Conservation (phyloP, 1,139 yeast species). For the Yamadazyma atlantica region DNA sequence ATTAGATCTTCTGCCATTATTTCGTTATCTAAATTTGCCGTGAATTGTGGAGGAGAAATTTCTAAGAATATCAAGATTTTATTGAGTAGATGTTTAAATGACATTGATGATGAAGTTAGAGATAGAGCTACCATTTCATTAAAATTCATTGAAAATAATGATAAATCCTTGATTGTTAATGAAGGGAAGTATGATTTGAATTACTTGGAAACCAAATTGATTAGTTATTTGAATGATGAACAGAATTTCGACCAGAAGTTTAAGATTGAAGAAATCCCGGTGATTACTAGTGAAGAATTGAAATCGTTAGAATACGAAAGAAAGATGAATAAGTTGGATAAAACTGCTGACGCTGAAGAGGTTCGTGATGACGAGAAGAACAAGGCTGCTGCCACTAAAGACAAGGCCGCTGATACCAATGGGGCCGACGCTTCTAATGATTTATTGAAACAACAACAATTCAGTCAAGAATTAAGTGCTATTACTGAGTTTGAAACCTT, state of each 20-base stretch:
- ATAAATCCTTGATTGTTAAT: slow-evolving; percentile 62
- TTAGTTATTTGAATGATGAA: slow-evolving; percentile 64
- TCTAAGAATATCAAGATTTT: slow-evolving; percentile 71
- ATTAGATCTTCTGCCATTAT: slow-evolving; percentile 95
- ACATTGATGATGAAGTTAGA: slow-evolving; percentile 95
- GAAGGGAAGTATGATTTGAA: slow-evolving; percentile 70
- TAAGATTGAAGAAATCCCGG: slow-evolving; percentile 66
- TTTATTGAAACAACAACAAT: slow-evolving; percentile 57
- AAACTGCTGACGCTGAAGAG: slow-evolving; percentile 17
- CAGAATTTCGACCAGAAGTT: slow-evolving; percentile 64
- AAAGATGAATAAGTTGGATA: slow-evolving; percentile 55
- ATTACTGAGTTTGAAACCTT: slow-evolving; percentile 70
- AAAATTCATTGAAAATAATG: slow-evolving; percentile 56
- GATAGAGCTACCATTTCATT: slow-evolving; percentile 92
- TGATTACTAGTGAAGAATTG: slow-evolving; percentile 62
- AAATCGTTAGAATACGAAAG: slow-evolving; percentile 57
- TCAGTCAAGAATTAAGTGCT: slow-evolving; percentile 61
- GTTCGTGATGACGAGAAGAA: slow-evolving; percentile 11
- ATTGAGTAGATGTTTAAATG: slow-evolving; percentile 80
- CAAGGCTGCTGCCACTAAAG: slow-evolving; percentile 10
- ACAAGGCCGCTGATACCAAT: slow-evolving; percentile 5
- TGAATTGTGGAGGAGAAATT: slow-evolving; percentile 69
- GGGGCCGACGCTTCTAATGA: slow-evolving; percentile 31
- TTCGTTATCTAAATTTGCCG: slow-evolving; percentile 87
- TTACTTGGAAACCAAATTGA: slow-evolving; percentile 74